These are phyloP conservation scores for Allantophomopsis cytisporea DNA, from an alignment of 2,329 filamentous ascomycete species.

Conservation along the genomic window DNA sequence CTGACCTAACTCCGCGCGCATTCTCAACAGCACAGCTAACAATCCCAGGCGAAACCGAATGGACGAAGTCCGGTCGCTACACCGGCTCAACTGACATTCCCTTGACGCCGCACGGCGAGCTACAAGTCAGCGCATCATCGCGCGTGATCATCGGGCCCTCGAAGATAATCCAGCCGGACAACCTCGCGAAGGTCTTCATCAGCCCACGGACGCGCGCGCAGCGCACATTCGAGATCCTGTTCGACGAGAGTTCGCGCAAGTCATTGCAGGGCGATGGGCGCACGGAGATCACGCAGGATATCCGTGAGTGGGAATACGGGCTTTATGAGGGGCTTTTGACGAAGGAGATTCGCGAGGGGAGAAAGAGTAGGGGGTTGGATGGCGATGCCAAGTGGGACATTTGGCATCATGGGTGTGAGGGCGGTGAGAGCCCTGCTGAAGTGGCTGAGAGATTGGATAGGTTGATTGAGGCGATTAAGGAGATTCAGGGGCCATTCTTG, in stretches of 20 bases:
- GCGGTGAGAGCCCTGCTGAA: constrained; percentile 28
- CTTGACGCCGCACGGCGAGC: constrained; percentile 22
- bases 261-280: constrained; percentile 10
- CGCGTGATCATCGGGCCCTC: constrained; percentile 27
- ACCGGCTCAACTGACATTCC: constrained; percentile 27
- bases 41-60: constrained; percentile 28
- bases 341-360: constrained; percentile 22
- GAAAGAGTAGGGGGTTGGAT: constrained; percentile 25
- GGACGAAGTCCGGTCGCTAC: constrained; percentile 30
- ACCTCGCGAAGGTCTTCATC: constrained; percentile 27
- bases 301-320: constrained; percentile 34
- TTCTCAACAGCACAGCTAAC: background rate
- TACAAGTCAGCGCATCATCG: constrained; percentile 27
- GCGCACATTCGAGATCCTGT: constrained; percentile 30
- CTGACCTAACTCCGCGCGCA: background rate
- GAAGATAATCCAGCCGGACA: constrained; percentile 32
- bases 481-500: constrained; percentile 21
- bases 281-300: constrained; percentile 27
- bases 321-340: constrained; percentile 28
- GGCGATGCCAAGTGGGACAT: constrained; percentile 35
- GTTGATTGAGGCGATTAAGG: constrained; percentile 28
- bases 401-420: constrained; percentile 43
- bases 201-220: constrained; percentile 31
- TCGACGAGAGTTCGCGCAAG: constrained; percentile 15
- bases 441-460: constrained; percentile 28